Percentiles rank a stretch among this genome's conserved stretches.
Evolutionary conservation across 1,284 basidiomycete genomes (phyloP).

Genomic region (Gomphus sp.): DNA sequence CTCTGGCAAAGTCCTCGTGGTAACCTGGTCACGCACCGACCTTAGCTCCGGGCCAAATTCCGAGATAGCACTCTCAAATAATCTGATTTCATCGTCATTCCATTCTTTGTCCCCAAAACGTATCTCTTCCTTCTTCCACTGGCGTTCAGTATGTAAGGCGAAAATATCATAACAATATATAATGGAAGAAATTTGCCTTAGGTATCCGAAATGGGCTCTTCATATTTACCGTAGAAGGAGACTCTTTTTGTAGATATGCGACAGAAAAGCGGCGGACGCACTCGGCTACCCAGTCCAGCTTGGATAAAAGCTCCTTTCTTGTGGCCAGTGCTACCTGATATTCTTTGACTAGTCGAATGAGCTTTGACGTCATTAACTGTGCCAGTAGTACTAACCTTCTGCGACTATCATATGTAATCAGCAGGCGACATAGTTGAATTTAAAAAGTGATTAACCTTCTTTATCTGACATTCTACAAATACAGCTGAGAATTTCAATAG

Average conservation of each 20-base stretch:
- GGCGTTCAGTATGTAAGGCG: not conserved
- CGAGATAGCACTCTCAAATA: conserved; percentile 68
- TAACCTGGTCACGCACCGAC: conserved; percentile 66
- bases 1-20: conserved; percentile 60
- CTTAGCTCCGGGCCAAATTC: conserved; percentile 72
- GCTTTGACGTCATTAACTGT: not conserved
- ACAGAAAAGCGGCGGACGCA: conserved; percentile 59
- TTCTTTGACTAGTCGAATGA: conserved; percentile 12
- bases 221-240: conserved; percentile 54
- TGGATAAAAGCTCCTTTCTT: conserved; percentile 38
- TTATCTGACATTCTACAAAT: conserved; percentile 52
- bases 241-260: conserved; percentile 42
- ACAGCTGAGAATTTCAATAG: conserved; percentile 60
- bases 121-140: conserved; percentile 71
- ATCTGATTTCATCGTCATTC: conserved; percentile 58
- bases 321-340: conserved; percentile 39
- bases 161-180: not conserved
- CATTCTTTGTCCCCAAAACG: conserved; percentile 64
- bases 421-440: not conserved
- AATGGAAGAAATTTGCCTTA: conserved; percentile 36
- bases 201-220: conserved; percentile 42
- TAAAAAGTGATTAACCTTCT: conserved; percentile 41
- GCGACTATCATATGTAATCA: conserved; percentile 25
- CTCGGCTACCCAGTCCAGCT: conserved; percentile 74
- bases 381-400: conserved; percentile 31